Percentiles rank a stretch among this genome's conserved stretches.
Conservation (phyloP, 2,329 filamentous ascomycete species). For the Paraphaeosphaeria minitans region DNA sequence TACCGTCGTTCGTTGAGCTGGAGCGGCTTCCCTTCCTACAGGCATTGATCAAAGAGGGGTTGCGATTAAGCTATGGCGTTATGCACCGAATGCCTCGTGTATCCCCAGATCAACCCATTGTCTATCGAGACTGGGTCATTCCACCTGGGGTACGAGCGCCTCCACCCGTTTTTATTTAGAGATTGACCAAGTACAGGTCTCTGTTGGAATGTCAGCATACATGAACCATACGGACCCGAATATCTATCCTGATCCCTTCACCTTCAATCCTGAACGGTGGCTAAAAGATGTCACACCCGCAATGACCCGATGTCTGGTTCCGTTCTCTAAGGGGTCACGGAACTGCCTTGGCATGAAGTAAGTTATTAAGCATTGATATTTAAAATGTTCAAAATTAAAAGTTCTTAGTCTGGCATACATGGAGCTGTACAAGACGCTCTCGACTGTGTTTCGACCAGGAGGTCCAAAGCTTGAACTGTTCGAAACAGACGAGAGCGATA, state of each 20-base stretch:
- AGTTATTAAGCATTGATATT: background rate
- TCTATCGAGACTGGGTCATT: conserved; percentile 12
- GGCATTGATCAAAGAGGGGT: conserved; percentile 17
- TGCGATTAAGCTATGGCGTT: conserved; percentile 17
- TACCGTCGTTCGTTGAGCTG: conserved; percentile 11
- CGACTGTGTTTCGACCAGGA: conserved; percentile 23
- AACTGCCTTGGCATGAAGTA: conserved; percentile 27
- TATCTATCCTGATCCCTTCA: conserved; percentile 16
- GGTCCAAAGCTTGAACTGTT: conserved; percentile 26
- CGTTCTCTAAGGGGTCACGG: conserved; percentile 24
- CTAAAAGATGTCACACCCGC: background rate
- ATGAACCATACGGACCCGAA: conserved; percentile 41
- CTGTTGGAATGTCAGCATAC: conserved; percentile 13
- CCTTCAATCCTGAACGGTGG: conserved; percentile 17
- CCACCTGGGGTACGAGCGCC: conserved; percentile 9
- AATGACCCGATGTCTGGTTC: conserved; percentile 19
- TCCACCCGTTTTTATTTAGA: background rate
- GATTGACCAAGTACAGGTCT: background rate
- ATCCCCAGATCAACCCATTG: conserved; percentile 11
- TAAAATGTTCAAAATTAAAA: background rate
- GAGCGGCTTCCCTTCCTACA: conserved; percentile 17
- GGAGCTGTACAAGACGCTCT: conserved; percentile 32
- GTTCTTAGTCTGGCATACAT: conserved; percentile 17
- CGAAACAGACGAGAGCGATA: conserved; percentile 25
- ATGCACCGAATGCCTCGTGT: conserved; percentile 17